Evolutionary conservation across 257 asterid species (phyloP).

Genomic region (Ophiorrhiza pumila): DNA sequence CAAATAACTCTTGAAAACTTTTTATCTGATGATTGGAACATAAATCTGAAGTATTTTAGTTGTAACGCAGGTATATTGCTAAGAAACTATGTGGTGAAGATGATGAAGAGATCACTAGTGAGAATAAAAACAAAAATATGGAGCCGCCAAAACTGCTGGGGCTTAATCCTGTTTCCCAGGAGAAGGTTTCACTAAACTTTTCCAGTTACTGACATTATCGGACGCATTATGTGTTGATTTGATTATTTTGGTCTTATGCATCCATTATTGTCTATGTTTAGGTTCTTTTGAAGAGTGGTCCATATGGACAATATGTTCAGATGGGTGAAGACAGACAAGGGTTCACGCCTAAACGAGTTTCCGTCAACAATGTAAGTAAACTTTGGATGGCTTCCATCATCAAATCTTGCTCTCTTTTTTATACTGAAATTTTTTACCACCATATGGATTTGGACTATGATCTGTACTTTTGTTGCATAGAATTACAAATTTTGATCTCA

Average conservation of each 20-base stretch:
- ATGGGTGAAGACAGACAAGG: constrained; percentile 93
- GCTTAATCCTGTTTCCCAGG: constrained; percentile 60
- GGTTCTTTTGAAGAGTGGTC: constrained; percentile 85
- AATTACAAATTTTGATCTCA: too few species aligned
- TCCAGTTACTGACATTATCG: background rate
- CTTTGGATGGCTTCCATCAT: background rate
- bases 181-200: constrained; percentile 48
- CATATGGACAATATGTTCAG: constrained; percentile 85
- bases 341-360: constrained; percentile 73
- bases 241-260: constrained; percentile 12
- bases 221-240: background rate
- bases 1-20: background rate
- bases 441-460: background rate
- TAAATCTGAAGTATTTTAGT: constrained; percentile 13
- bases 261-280: constrained; percentile 23
- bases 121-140: constrained; percentile 32
- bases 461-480: background rate
- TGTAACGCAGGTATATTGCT: constrained; percentile 69
- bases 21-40: background rate
- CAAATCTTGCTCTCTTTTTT: background rate
- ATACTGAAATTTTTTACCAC: background rate
- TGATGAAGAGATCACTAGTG: constrained; percentile 46
- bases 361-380: constrained; percentile 50
- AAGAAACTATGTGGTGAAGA: constrained; percentile 70
- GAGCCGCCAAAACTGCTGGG: constrained; percentile 79